Evolutionary conservation across 225 moss, liverwort and hornwort genomes (phyloP), one percentile per base, ranked within the genome.

Genomic region (Ulota crispa): DNA sequence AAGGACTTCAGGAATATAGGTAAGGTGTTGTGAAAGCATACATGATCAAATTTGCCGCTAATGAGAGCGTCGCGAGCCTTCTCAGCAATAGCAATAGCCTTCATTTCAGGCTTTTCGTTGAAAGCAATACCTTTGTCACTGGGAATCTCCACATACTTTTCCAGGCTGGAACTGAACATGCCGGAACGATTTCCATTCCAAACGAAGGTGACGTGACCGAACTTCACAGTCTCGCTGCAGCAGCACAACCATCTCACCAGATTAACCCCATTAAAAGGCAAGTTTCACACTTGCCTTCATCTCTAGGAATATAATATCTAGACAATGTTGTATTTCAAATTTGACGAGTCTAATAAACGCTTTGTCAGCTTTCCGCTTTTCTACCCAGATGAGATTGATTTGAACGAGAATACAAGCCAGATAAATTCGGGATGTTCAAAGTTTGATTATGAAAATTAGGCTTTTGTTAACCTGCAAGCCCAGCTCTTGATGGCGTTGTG

Each of bases 121-220:
- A 94, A 98, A 15, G 94, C 70, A 80, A 93, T 95, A 2, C 98
- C 94, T 76, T 89, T 84, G 9, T 98, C 94, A 80, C 95, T 98
- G 21, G 95, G 91, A 68, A 98, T 92, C 32, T 95, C 91, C 19
- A 95, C 91, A 34, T 98, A 98, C 70, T 98, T 90, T 85, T 98
- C 95, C 54, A 98, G 79, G 47, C 91, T 92, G 7, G 93, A 78
- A 83, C 93, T 93, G 84, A 98, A 98, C 80, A 93, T 94, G 67
- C 97, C 95, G 27, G 97, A 95, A 76, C 95, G 91, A 73, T 98
- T 98, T 60, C 97, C 97, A 69, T 98, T 98, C 97, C 97, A 98
- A 70, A 98, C 94, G 47, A 98, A 98, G 11, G 97, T 98, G 41
- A 95, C 95, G 43, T 98, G 97, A 28, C 97, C 97, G 45, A 98